Evolutionary conservation across 2,329 filamentous ascomycete species (phyloP).

Genomic region (Chaetomiaceae sp.): DNA sequence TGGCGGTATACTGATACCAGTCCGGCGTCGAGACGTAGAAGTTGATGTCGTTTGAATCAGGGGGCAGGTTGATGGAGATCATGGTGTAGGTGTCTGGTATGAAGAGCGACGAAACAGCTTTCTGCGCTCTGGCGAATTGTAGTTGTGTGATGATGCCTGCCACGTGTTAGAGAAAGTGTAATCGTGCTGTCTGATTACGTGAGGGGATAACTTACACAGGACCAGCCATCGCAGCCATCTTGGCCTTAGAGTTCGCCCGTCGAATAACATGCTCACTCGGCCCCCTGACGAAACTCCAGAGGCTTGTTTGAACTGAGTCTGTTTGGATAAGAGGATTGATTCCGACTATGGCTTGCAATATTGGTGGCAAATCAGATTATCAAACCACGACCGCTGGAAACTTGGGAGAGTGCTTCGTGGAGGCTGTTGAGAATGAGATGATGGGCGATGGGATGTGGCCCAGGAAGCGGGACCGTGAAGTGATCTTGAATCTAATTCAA

Average conservation of each 20-base stretch:
- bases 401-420: too few species aligned
- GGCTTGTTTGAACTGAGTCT: too few species aligned
- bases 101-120: constrained; percentile 22
- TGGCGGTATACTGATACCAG: constrained; percentile 26
- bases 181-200: neutral
- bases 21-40: constrained; percentile 26
- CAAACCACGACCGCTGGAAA: too few species aligned
- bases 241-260: neutral
- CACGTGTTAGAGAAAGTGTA: neutral
- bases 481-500: too few species aligned
- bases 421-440: too few species aligned
- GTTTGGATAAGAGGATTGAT: too few species aligned
- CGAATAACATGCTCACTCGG: neutral
- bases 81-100: constrained; percentile 25
- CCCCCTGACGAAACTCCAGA: too few species aligned
- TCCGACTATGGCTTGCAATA: too few species aligned
- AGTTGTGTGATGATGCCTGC: constrained; percentile 10
- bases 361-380: too few species aligned
- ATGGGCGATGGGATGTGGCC: too few species aligned
- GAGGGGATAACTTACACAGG: constrained; percentile 4
- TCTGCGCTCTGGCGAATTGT: constrained; percentile 5
- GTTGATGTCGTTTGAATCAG: constrained; percentile 28
- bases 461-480: too few species aligned
- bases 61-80: constrained; percentile 26
- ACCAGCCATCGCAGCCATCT: constrained; percentile 3